Conservation (phyloP, 2,329 filamentous ascomycete species). For the Fusarium armeniacum region DNA sequence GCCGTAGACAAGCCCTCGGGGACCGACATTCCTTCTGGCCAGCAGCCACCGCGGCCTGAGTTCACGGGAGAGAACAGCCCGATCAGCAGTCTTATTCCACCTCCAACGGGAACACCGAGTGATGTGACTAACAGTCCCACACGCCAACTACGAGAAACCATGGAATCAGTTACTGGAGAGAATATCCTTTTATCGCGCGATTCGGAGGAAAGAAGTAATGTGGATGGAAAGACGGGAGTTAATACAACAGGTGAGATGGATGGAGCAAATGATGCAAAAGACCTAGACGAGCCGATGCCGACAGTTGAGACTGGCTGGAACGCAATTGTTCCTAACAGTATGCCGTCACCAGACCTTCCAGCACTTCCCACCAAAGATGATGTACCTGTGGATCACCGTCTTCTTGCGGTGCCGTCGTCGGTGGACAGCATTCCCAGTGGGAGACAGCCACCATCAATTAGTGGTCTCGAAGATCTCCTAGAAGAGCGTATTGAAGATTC, state of each 20-base stretch:
- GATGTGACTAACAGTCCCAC: slow-evolving; percentile 38
- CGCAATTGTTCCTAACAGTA: slow-evolving; percentile 46
- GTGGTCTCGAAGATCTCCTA: slow-evolving; percentile 53
- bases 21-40: slow-evolving; percentile 50
- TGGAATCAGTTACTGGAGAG: slow-evolving; percentile 21
- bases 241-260: neutral
- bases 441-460: slow-evolving; percentile 63
- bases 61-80: slow-evolving; percentile 40
- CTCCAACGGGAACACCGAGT: slow-evolving; percentile 32
- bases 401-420: slow-evolving; percentile 38
- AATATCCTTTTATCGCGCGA: slow-evolving; percentile 6
- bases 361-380: slow-evolving; percentile 24
- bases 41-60: slow-evolving; percentile 45
- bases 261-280: slow-evolving; percentile 15
- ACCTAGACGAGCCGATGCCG: slow-evolving; percentile 19
- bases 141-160: slow-evolving; percentile 40
- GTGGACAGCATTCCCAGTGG: slow-evolving; percentile 62
- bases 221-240: neutral
- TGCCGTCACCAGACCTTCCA: slow-evolving; percentile 34
- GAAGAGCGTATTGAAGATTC: slow-evolving; percentile 43
- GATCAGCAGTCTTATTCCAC: slow-evolving; percentile 45
- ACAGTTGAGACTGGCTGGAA: slow-evolving; percentile 26
- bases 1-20: slow-evolving; percentile 27
- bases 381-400: slow-evolving; percentile 16
- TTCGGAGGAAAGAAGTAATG: slow-evolving; percentile 2